A percentile compares a stretch with the other conserved stretches of the same genome.
Conservation (phyloP, 2,329 filamentous ascomycete genomes). For the Sordariomycetes sp. region DNA sequence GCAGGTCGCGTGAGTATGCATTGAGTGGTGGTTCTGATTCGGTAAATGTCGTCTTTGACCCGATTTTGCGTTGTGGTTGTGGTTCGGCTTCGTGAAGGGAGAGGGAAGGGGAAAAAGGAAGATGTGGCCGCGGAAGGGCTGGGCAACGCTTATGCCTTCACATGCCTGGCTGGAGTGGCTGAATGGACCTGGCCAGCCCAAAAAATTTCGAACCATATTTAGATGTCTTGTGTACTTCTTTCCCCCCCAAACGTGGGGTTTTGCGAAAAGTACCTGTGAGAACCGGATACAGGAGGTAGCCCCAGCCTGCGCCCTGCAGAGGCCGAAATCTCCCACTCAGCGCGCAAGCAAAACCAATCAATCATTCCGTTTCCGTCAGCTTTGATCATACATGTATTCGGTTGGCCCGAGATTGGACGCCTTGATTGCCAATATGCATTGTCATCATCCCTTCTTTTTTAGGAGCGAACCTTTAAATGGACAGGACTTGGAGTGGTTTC, state of each 20-base stretch:
- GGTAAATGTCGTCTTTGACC: background rate
- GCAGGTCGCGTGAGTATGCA: slow-evolving; percentile 1
- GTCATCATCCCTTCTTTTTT: too few species aligned
- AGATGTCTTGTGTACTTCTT: background rate
- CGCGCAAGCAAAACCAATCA: background rate
- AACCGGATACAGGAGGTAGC: background rate
- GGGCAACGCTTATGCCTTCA: background rate
- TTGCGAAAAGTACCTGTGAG: background rate
- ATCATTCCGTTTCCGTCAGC: too few species aligned
- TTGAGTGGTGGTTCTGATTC: slow-evolving; percentile 2
- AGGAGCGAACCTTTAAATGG: too few species aligned
- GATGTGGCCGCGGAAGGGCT: background rate
- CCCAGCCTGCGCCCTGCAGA: background rate
- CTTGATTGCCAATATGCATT: too few species aligned
- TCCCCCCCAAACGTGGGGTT: background rate
- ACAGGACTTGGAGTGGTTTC: too few species aligned
- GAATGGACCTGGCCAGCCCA: background rate
- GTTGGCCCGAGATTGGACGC: too few species aligned
- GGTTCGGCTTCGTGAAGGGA: background rate
- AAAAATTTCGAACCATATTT: background rate
- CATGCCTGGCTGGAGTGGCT: background rate
- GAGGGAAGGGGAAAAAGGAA: background rate
- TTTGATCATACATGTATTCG: too few species aligned
- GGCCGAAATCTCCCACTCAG: background rate
- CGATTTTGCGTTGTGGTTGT: background rate